A percentile compares a stretch with the other conserved stretches of the same genome.
phyloP scores from a whole-genome alignment of 148 eudicot species.

The Fagopyrum homotropicum region DNA sequence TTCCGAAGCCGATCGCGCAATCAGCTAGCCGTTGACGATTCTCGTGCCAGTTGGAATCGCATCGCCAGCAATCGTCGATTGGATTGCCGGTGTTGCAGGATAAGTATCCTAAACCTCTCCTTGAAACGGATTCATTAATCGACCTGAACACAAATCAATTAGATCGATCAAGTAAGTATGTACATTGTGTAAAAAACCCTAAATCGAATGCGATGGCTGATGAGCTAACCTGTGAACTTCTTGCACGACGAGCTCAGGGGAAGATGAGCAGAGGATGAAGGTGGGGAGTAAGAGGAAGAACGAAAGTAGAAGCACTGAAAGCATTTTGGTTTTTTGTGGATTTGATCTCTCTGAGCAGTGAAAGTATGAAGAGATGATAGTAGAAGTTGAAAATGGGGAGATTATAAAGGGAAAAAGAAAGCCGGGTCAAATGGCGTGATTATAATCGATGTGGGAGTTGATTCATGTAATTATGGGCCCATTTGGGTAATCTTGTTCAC shows the following conservation, averaged over 20 bases:
- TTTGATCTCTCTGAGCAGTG: slow-evolving; percentile 3
- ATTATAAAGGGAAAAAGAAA: slow-evolving; percentile 41
- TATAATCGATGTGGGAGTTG: slow-evolving; percentile 8
- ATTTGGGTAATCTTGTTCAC: slow-evolving; percentile 21
- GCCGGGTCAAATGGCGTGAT: slow-evolving; percentile 45
- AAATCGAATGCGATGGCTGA: too few relatives aligned
- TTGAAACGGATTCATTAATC: slow-evolving; percentile 44
- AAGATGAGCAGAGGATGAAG: slow-evolving; percentile 26
- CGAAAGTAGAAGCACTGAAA: slow-evolving; percentile 14
- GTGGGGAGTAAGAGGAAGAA: slow-evolving; percentile 16
- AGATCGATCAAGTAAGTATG: too few relatives aligned
- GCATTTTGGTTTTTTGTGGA: slow-evolving; percentile 19
- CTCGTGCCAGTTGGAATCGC: slow-evolving; percentile 53
- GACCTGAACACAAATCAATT: slow-evolving; percentile 26
- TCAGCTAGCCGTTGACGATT: slow-evolving; percentile 67
- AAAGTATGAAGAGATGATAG: slow-evolving; percentile 3
- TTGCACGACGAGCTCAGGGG: slow-evolving; percentile 51
- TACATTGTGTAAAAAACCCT: not conserved
- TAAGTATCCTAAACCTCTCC: slow-evolving; percentile 53
- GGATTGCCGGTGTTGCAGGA: slow-evolving; percentile 72
- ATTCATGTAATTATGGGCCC: slow-evolving; percentile 11
- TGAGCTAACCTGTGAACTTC: slow-evolving; percentile 46
- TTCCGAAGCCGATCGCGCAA: slow-evolving; percentile 73
- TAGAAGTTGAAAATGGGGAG: slow-evolving; percentile 13
- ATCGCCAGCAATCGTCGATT: slow-evolving; percentile 85